A percentile compares a stretch with the other conserved stretches of the same genome.
Conservation (phyloP, 768 basidiomycete genomes). For the Hysterangium stoloniferum region DNA sequence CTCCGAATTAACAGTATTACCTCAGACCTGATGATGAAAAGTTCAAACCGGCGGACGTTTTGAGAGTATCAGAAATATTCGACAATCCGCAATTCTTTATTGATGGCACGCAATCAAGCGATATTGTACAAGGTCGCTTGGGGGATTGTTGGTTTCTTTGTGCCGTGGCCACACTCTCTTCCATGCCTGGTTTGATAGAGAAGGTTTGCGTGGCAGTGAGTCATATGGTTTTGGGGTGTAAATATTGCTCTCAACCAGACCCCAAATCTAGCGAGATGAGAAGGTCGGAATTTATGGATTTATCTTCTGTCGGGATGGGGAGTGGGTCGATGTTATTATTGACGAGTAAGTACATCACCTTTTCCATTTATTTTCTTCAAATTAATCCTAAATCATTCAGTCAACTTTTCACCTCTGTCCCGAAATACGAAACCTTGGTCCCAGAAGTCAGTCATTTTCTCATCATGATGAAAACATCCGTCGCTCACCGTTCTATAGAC, state of each 20-base stretch:
- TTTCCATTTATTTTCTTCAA: background rate
- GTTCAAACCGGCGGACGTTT: slow-evolving; percentile 32
- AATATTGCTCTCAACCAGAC: background rate
- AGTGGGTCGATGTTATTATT: slow-evolving; percentile 46
- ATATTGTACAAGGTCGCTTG: slow-evolving; percentile 42
- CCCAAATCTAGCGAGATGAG: slow-evolving; percentile 34
- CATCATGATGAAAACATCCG: background rate
- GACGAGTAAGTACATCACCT: slow-evolving; percentile 39
- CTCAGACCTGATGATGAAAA: slow-evolving; percentile 8
- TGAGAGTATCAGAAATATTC: slow-evolving; percentile 44
- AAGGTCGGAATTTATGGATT: slow-evolving; percentile 45
- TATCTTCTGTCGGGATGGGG: slow-evolving; percentile 45
- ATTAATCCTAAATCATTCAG: slow-evolving; percentile 21
- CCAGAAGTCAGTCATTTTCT: slow-evolving; percentile 4
- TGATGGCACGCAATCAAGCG: slow-evolving; percentile 34
- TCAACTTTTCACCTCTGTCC: slow-evolving; percentile 40
- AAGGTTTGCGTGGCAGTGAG: slow-evolving; percentile 44
- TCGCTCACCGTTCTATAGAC: slow-evolving; percentile 18
- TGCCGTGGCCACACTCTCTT: slow-evolving; percentile 42
- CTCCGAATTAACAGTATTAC: background rate
- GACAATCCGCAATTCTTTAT: slow-evolving; percentile 43
- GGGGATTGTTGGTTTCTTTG: slow-evolving; percentile 50
- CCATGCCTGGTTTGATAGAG: slow-evolving; percentile 36
- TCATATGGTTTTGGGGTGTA: background rate
- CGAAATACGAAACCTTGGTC: slow-evolving; percentile 44